Evolutionary conservation across 805 yeast genomes (phyloP), one percentile per base, ranked within the genome.

Genomic region (Vanderwaltozyma verrucispora): DNA sequence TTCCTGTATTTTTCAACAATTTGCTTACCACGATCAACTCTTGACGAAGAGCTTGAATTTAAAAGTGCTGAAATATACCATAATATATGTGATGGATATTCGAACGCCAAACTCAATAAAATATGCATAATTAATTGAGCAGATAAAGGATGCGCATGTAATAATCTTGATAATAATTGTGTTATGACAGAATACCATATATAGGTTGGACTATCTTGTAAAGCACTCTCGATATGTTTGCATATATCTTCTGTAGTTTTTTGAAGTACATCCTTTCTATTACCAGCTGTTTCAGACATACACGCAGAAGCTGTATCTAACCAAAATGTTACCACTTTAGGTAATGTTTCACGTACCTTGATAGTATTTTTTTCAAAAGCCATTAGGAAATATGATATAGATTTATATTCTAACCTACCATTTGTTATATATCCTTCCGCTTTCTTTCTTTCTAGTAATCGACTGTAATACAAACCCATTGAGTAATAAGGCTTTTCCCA

Each of bases 311-410:
- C 75, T 55, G 80, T 82, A 48, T 88, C 95, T 18, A 92, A 64
- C 98, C 98, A 92, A 8, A 84, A 70, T 0, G 95, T 86, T 5
- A 88, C 71, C n/a, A 85, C 72, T 50, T 86, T 87, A 0, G 98
- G 97, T 16, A 92, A 62, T 0, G 89, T 80, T 59, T 92, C 96
- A 51, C 77, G 77, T 2, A 84, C 71, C 50, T 76, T 80, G 27
- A 73, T 69, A 3, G 77, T 68, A 1, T 73, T 73, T 37, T 49
- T 51, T 21, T 54, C 53, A 36, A 59, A 55, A 1, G 65, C 56
- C 12, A 41, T 31, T 29, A 59, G 35, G 30, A 60, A 54, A 35
- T 45, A 54, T 1, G 54, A 47, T 8, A 60, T 52, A 3, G 63
- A 54, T 34, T 50, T 47, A 28, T 38, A 49, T 35, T 59, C 63